phyloP scores from a whole-genome alignment of 2,329 filamentous ascomycete species.

The Ophiostoma piceae region DNA sequence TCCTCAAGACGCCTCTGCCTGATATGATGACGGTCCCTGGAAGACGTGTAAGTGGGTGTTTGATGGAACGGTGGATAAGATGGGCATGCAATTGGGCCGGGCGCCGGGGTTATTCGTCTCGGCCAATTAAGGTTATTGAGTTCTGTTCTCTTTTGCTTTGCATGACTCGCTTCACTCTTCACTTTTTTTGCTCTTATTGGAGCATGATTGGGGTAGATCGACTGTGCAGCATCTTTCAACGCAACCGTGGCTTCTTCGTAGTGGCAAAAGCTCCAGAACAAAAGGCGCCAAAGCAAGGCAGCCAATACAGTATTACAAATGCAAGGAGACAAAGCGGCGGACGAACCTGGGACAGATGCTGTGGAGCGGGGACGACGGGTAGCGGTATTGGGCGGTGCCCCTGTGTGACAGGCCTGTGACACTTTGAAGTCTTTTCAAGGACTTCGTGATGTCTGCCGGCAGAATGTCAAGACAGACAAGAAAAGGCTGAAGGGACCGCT shows the following conservation, averaged over 20 bases:
- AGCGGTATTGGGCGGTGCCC: neutral
- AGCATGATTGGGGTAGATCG: neutral
- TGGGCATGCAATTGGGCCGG: slow-evolving; percentile 9
- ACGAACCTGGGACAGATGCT: neutral
- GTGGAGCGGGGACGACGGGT: neutral
- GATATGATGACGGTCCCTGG: neutral
- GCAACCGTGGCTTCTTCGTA: slow-evolving; percentile 25
- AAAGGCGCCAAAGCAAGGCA: slow-evolving; percentile 19
- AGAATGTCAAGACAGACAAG: neutral
- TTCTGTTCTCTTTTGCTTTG: slow-evolving; percentile 4
- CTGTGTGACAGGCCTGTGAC: neutral
- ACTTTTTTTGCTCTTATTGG: slow-evolving; percentile 4
- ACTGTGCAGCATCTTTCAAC: neutral
- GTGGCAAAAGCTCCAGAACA: slow-evolving; percentile 20
- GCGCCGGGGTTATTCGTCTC: neutral
- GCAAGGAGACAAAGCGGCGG: neutral
- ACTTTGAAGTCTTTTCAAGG: slow-evolving; percentile 11
- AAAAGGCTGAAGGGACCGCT: neutral
- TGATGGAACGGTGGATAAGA: slow-evolving; percentile 13
- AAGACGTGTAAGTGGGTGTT: slow-evolving; percentile 20
- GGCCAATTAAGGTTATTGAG: neutral
- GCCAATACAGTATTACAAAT: slow-evolving; percentile 15
- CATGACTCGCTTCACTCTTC: slow-evolving; percentile 7
- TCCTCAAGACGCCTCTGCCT: neutral
- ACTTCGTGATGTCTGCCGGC: slow-evolving; percentile 17